Evolutionary conservation across 2,329 filamentous ascomycete species (phyloP), one percentile per base, ranked within the genome.

Genomic region (Trichothecium roseum): DNA sequence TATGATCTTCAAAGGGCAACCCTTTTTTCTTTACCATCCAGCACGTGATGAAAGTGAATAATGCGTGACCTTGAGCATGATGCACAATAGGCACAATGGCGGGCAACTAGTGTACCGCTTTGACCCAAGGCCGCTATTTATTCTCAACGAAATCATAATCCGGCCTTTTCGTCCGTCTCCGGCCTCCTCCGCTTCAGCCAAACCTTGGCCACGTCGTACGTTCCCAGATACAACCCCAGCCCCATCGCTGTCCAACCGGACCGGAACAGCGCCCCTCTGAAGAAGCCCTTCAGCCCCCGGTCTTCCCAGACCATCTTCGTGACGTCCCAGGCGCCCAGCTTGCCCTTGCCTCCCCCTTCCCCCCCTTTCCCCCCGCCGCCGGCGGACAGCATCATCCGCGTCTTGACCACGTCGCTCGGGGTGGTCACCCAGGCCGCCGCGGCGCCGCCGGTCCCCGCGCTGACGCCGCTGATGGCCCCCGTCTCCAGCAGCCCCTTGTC

Each of bases 391-490:
- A 94, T 94, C 59, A 94, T 82, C 34, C 84, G 64, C 43, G 87
- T 94, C 64, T 94, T 94, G 17, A 94, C 73, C 8, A 94, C 85
- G 56, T 94, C 88, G 37, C 87, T 76, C 0, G 88, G 88, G 34
- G 87, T 94, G 2, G 87, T 94, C n/a, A 91, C 55, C 8, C 84
- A 71, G 1, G 87, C 83, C 0, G 86, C 80, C 8, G 89, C 55
- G 5, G 76, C 74, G 0, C 87, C 87, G 0, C 86, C 84, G 13
- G 70, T 55, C 2, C 80, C 84, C 0, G 86, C 87, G 50, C 82
- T 84, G 4, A 72, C 38, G 0, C 81, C 85, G 1, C 84, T 91
- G 30, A 89, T 72, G 2, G 72, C 38, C 0, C 76, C 84, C 17
- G 78, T 79, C 57, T 89, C 81, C 5, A 74, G 44, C 12, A 91